These are phyloP conservation scores for Lentinula sp. DNA, from an alignment of 768 basidiomycete species.

Conservation along the genomic window DNA sequence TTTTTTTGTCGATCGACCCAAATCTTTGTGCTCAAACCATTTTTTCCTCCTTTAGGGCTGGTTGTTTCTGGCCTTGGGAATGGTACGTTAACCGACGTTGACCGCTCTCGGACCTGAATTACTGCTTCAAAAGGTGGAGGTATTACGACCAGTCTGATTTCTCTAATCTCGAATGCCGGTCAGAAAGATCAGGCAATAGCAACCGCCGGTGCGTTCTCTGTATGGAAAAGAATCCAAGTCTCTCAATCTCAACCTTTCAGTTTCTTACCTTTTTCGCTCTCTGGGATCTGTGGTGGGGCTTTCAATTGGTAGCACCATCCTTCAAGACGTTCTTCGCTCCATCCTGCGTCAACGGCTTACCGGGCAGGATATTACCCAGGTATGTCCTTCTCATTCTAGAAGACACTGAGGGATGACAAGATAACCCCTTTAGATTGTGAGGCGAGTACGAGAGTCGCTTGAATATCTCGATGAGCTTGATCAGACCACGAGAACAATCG, in stretches of 20 bases:
- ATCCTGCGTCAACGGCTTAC: slow-evolving; percentile 34
- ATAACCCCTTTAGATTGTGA: slow-evolving; percentile 31
- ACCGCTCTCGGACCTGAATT: no score
- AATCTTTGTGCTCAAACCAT: neutral
- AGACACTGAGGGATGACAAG: neutral
- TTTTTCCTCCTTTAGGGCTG: slow-evolving; percentile 20
- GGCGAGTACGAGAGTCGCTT: slow-evolving; percentile 44
- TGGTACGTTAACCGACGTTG: slow-evolving; percentile 18
- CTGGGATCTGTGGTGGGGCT: slow-evolving; percentile 53
- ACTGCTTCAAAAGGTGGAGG: slow-evolving; percentile 31
- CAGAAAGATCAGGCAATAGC: slow-evolving; percentile 58
- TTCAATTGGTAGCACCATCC: slow-evolving; percentile 50
- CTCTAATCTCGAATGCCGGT: slow-evolving; percentile 59
- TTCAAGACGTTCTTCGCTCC: slow-evolving; percentile 43
- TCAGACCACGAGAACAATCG: slow-evolving; percentile 27
- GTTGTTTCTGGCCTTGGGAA: slow-evolving; percentile 31
- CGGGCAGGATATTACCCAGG: slow-evolving; percentile 43
- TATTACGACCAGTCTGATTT: slow-evolving; percentile 51
- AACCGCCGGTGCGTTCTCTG: slow-evolving; percentile 41
- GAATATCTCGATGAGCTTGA: slow-evolving; percentile 39
- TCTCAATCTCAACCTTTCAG: slow-evolving; percentile 19
- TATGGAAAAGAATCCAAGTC: neutral
- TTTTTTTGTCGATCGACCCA: neutral
- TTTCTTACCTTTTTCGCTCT: slow-evolving; percentile 63
- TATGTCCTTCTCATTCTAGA: slow-evolving; percentile 17